Evolutionary conservation across 2,329 filamentous ascomycete genomes (phyloP), one percentile per base, ranked within the genome.

Genomic region (Fusarium sacchari): DNA sequence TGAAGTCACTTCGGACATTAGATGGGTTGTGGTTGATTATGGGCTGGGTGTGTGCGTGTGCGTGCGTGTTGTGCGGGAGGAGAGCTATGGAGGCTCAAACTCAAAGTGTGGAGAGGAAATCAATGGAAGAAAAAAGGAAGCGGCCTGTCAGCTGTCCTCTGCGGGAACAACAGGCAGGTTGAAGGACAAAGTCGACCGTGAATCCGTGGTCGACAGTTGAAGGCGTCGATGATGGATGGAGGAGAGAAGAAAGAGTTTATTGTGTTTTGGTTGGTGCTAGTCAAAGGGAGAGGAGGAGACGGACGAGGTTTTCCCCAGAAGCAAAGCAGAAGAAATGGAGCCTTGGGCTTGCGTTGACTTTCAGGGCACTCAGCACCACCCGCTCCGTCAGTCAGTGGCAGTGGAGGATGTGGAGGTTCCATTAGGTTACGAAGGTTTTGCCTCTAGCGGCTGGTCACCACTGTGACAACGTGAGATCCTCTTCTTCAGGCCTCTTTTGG

Each of bases 1-100:
- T 86, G 93, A 90, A 88, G 95, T 93, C 87, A 94, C 90, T 90
- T 98, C 96, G 89, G 96, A 97, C 96, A 98, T 98, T 86, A 83
- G 85, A 82, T 80, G 81, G 80, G 78, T 82, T 83, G 79, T 77
- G 82, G 81, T 81, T 84, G 80, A 82, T 80, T 77, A 62, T 79
- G 64, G 50, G 77, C 77, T 77, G 73, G 76, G 73, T 77, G 76
- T 60, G 62, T 60, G n/a, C n/a, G 62, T 64, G 69, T 58, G 70
- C 50, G 66, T 74, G 57, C 49, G 56, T 69, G 66, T 76, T 71
- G 77, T 75, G 67, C 50, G 66, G 72, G 75, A 72, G 72, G 76
- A 75, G 76, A 78, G 76, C 76, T 77, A 74, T 69, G 67, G 66
- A 69, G 70, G 76, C 76, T 78, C 76, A 62, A 64, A 68, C 76